Conservation (phyloP, 2,329 filamentous ascomycete species). For the Nigrospora oryzae region DNA sequence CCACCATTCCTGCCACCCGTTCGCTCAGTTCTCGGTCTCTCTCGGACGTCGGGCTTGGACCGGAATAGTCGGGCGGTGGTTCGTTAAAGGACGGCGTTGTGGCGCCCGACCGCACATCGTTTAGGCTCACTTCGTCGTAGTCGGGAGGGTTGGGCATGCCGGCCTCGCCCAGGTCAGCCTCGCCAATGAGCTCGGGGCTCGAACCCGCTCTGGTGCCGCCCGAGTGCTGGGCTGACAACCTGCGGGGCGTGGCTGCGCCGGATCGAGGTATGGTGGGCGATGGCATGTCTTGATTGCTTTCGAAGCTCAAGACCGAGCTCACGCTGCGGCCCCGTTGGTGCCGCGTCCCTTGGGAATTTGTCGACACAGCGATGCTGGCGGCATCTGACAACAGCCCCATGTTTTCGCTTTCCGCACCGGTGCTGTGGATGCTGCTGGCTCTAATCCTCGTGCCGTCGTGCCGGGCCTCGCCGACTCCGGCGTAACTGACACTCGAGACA, state of each 20-base stretch:
- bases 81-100: constrained; percentile 25
- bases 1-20: constrained; percentile 18
- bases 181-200: constrained; percentile 40
- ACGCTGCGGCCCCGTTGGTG: constrained; percentile 37
- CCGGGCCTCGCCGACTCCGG: constrained; percentile 64
- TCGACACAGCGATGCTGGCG: constrained; percentile 46
- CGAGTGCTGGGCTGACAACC: constrained; percentile 20
- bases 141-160: constrained; percentile 42
- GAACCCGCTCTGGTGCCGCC: constrained; percentile 31
- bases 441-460: constrained; percentile 71
- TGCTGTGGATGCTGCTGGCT: constrained; percentile 45
- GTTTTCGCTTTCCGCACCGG: constrained; percentile 55
- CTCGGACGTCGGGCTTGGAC: constrained; percentile 25
- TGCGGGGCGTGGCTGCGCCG: constrained; percentile 29
- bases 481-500: constrained; percentile 70
- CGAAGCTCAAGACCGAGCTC: constrained; percentile 49
- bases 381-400: constrained; percentile 64
- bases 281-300: constrained; percentile 32
- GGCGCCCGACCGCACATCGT: constrained; percentile 29
- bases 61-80: constrained; percentile 40
- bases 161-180: constrained; percentile 38
- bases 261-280: constrained; percentile 33
- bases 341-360: constrained; percentile 10
- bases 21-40: constrained; percentile 22
- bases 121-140: constrained; percentile 41